Conservation (phyloP, 129 eudicot genomes). For the Flaveria brownii region DNA sequence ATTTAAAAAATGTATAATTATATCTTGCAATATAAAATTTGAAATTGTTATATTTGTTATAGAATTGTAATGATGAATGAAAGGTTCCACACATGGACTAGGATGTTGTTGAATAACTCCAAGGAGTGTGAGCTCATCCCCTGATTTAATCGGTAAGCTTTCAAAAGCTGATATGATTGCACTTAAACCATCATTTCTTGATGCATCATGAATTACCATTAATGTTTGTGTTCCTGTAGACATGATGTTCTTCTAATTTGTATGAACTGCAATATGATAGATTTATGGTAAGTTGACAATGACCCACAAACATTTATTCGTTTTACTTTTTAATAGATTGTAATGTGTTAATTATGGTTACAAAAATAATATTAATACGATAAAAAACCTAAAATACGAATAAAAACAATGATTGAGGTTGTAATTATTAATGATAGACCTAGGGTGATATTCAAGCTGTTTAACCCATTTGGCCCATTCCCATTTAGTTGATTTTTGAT, state of each 20-base stretch:
- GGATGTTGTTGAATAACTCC: constrained; percentile 56
- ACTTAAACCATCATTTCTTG: constrained; percentile 50
- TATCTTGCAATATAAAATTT: background rate
- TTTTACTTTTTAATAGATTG: background rate
- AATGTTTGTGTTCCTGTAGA: constrained; percentile 41
- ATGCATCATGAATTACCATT: constrained; percentile 58
- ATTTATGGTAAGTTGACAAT: constrained; percentile 16
- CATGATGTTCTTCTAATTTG: constrained; percentile 30
- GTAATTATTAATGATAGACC: background rate
- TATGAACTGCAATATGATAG: constrained; percentile 27
- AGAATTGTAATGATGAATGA: constrained; percentile 23
- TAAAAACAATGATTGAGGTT: background rate
- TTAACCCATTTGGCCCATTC: background rate
- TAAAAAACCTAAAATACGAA: background rate
- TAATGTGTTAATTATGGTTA: background rate
- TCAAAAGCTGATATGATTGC: constrained; percentile 39
- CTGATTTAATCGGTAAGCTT: constrained; percentile 42
- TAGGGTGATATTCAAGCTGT: background rate
- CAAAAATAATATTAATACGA: no score
- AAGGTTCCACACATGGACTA: constrained; percentile 50
- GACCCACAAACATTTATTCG: background rate
- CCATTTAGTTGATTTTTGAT: background rate
- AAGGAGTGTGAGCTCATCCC: constrained; percentile 58
- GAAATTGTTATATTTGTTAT: constrained; percentile 1
- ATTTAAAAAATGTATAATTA: background rate